Evolutionary conservation across 2,329 filamentous ascomycete genomes (phyloP), one percentile per base, ranked within the genome.

Genomic region (Annulohypoxylon truncatum): DNA sequence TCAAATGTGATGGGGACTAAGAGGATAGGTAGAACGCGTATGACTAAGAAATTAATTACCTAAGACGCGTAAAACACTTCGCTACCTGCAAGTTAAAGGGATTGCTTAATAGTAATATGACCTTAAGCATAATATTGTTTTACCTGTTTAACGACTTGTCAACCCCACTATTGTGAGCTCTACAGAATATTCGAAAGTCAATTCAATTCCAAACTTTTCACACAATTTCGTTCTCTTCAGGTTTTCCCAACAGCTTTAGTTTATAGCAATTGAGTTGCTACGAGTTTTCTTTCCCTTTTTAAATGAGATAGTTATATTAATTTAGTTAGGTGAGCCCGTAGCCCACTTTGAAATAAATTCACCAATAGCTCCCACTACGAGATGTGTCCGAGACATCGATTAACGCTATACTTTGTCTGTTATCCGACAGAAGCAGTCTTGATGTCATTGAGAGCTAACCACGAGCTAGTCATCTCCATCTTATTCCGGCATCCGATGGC

Each of bases 31-130:
- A 18, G 9, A 35, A 51, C 63, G 66, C 56, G 65, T 56, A 46
- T 35, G 40, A 61, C 28, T 58, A 51, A 62, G 33, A 51, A 64
- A 57, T 61, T 53, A 55, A 64, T 65, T 59, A n/a, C n/a, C n/a
- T n/a, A 38, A 61, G 33, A 56, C 28, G 48, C 57, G 42, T 54
- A 6, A 48, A 51, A 9, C 12, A 28, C 35, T 18, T 29, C 29
- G 29, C 4, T 48, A 64, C 18, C 48, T 52, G 47, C 31, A 62
- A 53, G 12, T 15, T 40, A 29, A n/a, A 28, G 4, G 2, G n/a
- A 29, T 44, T 20, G 12, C n/a, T n/a, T n/a, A n/a, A n/a, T 46
- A 55, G 13, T 18, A 22, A 44, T 50, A 48, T 54, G 15, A 29
- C n/a, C 24, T 9, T 50, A 52, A 52, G 13, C 22, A 13, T 13